Percentiles rank a stretch among this genome's conserved stretches.
These are phyloP conservation scores for Suzukiozyma palmioleophila DNA, from an alignment of 1,139 yeast genomes.

Conservation along the genomic window DNA sequence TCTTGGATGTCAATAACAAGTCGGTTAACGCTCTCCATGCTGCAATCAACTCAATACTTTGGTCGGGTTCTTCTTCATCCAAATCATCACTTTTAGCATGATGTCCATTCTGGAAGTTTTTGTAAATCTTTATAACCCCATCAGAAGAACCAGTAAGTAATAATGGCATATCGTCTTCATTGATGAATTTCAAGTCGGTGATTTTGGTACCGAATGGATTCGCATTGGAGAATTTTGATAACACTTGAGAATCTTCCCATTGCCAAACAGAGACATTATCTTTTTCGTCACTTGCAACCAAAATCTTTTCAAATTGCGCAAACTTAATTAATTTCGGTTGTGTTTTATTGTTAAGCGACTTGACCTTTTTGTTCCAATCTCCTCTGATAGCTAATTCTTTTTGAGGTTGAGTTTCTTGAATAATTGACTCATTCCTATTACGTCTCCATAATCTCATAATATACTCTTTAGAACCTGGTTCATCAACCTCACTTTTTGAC, in stretches of 20 bases:
- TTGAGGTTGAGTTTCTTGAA: constrained; percentile 85
- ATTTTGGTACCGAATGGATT: constrained; percentile 86
- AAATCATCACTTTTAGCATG: constrained; percentile 8
- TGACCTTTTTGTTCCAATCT: constrained; percentile 72
- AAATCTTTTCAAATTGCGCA: constrained; percentile 84
- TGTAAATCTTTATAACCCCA: constrained; percentile 84
- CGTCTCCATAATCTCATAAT: constrained; percentile 84
- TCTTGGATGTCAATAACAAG: constrained; percentile 70
- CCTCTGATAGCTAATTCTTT: constrained; percentile 81
- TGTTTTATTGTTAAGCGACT: constrained; percentile 63
- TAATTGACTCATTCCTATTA: constrained; percentile 80
- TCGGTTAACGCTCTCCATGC: constrained; percentile 96
- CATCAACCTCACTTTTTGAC: constrained; percentile 81
- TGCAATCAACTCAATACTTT: constrained; percentile 58
- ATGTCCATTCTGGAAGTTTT: constrained; percentile 50
- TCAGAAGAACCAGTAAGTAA: constrained; percentile 88
- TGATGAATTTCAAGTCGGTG: constrained; percentile 79
- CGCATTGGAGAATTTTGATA: constrained; percentile 74
- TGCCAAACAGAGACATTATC: constrained; percentile 87
- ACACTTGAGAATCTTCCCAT: constrained; percentile 59
- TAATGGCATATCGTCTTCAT: constrained; percentile 88
- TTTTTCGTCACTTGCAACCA: constrained; percentile 79
- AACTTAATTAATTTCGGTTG: constrained; percentile 78
- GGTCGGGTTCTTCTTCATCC: constrained; percentile 20
- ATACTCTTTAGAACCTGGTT: constrained; percentile 88